phyloP scores from a whole-genome alignment of 306 rosid species.

The Prunus mongolica region DNA sequence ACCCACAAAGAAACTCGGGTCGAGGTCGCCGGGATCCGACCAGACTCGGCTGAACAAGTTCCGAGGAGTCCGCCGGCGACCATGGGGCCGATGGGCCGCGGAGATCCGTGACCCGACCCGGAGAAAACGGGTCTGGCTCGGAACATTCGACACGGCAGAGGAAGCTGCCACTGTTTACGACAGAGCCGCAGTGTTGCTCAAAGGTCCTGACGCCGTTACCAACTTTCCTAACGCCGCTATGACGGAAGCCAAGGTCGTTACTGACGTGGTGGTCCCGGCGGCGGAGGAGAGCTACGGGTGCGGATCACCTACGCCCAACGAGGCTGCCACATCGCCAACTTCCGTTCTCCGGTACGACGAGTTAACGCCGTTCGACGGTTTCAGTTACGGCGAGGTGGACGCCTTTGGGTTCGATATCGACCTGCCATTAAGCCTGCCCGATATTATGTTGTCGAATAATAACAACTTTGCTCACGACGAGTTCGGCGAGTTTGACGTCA shows the following conservation, averaged over 20 bases:
- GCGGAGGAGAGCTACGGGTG: slow-evolving; percentile 14
- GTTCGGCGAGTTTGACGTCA: slow-evolving; percentile 68
- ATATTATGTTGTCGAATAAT: slow-evolving; percentile 34
- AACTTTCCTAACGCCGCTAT: slow-evolving; percentile 44
- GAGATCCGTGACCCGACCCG: slow-evolving; percentile 77
- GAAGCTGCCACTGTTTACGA: slow-evolving; percentile 77
- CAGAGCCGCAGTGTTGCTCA: slow-evolving; percentile 56
- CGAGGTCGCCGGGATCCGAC: neutral
- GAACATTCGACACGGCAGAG: slow-evolving; percentile 80
- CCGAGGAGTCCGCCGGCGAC: slow-evolving; percentile 76
- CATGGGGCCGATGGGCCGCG: slow-evolving; percentile 87
- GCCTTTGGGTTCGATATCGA: slow-evolving; percentile 45
- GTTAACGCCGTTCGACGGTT: slow-evolving; percentile 12
- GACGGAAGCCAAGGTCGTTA: neutral
- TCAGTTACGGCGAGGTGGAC: slow-evolving; percentile 37
- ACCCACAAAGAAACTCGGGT: slow-evolving; percentile 18
- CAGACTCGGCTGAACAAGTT: slow-evolving; percentile 27
- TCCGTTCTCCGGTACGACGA: slow-evolving; percentile 50
- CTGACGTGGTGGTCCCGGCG: neutral
- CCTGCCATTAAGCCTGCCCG: slow-evolving; percentile 42
- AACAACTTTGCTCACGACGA: slow-evolving; percentile 43
- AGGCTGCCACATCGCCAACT: slow-evolving; percentile 43
- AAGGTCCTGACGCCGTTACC: slow-evolving; percentile 59
- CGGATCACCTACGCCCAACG: neutral
- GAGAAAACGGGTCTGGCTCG: slow-evolving; percentile 70